Percentiles rank a stretch among this genome's conserved stretches.
Evolutionary conservation across 371 early-diverging fungal genomes (phyloP).

Genomic region (Lichtheimia hyalospora): DNA sequence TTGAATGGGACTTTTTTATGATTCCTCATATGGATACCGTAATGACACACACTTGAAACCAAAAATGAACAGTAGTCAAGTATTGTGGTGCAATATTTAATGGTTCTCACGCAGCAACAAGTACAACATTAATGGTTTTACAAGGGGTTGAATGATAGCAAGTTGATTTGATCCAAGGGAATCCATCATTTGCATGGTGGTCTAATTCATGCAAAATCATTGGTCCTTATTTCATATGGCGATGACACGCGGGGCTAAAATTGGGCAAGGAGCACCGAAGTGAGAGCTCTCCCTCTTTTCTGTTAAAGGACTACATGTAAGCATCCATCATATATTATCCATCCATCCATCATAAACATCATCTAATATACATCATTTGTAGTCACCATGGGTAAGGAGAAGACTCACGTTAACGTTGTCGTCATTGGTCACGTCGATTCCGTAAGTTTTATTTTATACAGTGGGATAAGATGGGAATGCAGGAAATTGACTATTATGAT

Average conservation of each 20-base stretch:
- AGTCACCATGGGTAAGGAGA: slow-evolving; percentile 88
- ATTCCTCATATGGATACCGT: too few relatives aligned
- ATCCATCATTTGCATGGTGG: neutral
- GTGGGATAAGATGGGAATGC: slow-evolving; percentile 28
- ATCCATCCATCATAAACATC: neutral
- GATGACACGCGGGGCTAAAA: neutral
- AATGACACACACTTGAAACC: too few relatives aligned
- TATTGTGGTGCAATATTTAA: neutral
- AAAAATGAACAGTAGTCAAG: neutral
- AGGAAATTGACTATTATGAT: neutral
- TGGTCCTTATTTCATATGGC: neutral
- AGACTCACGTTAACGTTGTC: slow-evolving; percentile 95
- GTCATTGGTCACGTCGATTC: slow-evolving; percentile 99
- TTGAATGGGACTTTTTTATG: too few relatives aligned
- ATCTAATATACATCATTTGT: slow-evolving; percentile 7
- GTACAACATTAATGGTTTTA: neutral
- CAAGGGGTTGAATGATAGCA: neutral
- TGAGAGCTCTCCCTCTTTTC: slow-evolving; percentile 4
- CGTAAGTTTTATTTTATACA: slow-evolving; percentile 87
- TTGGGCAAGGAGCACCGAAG: neutral
- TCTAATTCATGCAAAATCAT: too few relatives aligned
- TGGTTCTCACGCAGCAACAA: neutral
- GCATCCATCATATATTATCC: slow-evolving; percentile 9
- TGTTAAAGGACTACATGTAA: neutral
- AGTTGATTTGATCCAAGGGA: neutral